Percentiles rank a stretch among this genome's conserved stretches.
Evolutionary conservation across 306 rosid species (phyloP).

Genomic region (Casuarina equisetifolia): DNA sequence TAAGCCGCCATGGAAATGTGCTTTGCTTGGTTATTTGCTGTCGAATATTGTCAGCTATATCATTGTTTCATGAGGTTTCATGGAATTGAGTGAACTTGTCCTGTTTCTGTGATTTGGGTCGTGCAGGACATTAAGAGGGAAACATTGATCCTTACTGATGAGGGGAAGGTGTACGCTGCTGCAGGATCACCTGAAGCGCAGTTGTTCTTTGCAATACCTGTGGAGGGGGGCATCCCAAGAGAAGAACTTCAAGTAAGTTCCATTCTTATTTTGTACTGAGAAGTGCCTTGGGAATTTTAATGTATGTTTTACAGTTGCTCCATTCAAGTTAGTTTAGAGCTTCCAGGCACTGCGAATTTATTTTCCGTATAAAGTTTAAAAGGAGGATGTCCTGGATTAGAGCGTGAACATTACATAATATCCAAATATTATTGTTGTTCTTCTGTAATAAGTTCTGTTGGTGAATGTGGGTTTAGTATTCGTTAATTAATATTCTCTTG

Average conservation of each 20-base stretch:
- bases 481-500: neutral
- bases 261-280: neutral
- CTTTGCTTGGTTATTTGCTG: neutral
- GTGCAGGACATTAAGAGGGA: slow-evolving; percentile 77
- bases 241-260: slow-evolving; percentile 73
- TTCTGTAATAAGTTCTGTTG: neutral
- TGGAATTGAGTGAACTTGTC: neutral
- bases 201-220: slow-evolving; percentile 68
- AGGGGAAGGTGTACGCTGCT: slow-evolving; percentile 65
- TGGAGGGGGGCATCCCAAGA: slow-evolving; percentile 80
- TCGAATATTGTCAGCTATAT: neutral
- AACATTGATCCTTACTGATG: slow-evolving; percentile 70
- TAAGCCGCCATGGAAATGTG: neutral
- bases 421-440: neutral
- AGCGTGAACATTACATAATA: neutral
- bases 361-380: neutral
- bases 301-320: neutral
- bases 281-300: neutral
- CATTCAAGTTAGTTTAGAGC: neutral
- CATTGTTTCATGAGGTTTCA: neutral
- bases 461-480: neutral
- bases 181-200: slow-evolving; percentile 81
- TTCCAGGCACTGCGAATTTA: neutral
- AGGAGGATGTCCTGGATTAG: neutral
- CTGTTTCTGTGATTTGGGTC: neutral